Percentiles rank a stretch among this genome's conserved stretches.
These are phyloP conservation scores for Colletotrichum sublineola DNA, from an alignment of 2,329 filamentous ascomycete species.

Conservation along the genomic window DNA sequence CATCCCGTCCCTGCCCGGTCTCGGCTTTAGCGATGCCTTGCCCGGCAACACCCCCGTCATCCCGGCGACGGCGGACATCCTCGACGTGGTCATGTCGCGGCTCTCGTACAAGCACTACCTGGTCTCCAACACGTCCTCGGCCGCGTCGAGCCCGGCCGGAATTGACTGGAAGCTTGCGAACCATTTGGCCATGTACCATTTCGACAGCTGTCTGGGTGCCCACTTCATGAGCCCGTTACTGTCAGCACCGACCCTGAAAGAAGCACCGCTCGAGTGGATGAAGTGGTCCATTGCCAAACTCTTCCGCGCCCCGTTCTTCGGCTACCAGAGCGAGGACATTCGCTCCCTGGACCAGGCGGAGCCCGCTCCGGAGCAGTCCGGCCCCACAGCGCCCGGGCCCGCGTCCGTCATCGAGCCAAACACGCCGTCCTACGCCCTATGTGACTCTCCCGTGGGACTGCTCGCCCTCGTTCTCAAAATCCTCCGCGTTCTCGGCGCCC, in stretches of 20 bases:
- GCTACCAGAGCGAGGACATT: slow-evolving; percentile 68
- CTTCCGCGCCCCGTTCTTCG: slow-evolving; percentile 64
- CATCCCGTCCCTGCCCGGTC: slow-evolving; percentile 73
- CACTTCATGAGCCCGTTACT: slow-evolving; percentile 73
- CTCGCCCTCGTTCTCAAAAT: slow-evolving; percentile 66
- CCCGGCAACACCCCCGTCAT: slow-evolving; percentile 63
- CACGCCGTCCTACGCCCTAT: slow-evolving; percentile 70
- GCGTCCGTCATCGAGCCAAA: slow-evolving; percentile 61
- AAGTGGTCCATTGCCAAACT: slow-evolving; percentile 69
- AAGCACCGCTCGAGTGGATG: slow-evolving; percentile 62
- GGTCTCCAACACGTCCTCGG: slow-evolving; percentile 66
- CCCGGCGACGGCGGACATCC: slow-evolving; percentile 65
- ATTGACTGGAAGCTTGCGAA: slow-evolving; percentile 66
- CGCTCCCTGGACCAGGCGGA: slow-evolving; percentile 52
- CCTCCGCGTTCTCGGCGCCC: slow-evolving; percentile 57
- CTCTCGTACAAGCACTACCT: slow-evolving; percentile 72
- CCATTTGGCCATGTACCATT: slow-evolving; percentile 61
- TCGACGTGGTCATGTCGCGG: slow-evolving; percentile 71
- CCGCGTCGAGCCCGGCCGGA: slow-evolving; percentile 58
- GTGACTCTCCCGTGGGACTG: slow-evolving; percentile 71
- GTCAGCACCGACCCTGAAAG: slow-evolving; percentile 59
- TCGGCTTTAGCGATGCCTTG: slow-evolving; percentile 76
- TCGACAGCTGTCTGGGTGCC: slow-evolving; percentile 67
- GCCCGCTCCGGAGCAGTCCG: slow-evolving; percentile 15
- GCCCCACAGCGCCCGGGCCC: slow-evolving; percentile 49